A percentile compares a stretch with the other conserved stretches of the same genome.
phyloP scores from a whole-genome alignment of 129 eudicot genomes.

The Pittosporum tobira region DNA sequence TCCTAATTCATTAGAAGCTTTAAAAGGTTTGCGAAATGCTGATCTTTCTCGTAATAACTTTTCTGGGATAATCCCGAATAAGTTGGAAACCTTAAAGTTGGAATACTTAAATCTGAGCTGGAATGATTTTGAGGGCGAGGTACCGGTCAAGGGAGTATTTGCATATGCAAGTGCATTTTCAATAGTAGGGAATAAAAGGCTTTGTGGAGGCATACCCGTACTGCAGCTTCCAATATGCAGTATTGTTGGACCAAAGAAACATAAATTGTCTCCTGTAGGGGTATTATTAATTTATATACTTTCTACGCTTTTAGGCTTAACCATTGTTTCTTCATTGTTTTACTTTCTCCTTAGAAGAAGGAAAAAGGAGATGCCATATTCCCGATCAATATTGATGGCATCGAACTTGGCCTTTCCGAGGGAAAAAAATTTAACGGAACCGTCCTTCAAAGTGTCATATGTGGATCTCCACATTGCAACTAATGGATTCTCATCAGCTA shows the following conservation, averaged over 20 bases:
- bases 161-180: conserved; percentile 4
- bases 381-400: background rate
- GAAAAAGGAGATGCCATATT: background rate
- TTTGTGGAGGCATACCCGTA: conserved; percentile 4
- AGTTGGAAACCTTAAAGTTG: background rate
- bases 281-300: background rate
- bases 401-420: conserved; percentile 14
- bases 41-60: conserved; percentile 7
- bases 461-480: conserved; percentile 37
- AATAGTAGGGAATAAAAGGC: conserved; percentile 1
- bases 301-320: background rate
- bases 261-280: background rate
- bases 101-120: background rate
- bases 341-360: background rate
- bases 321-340: background rate
- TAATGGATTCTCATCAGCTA: conserved; percentile 24
- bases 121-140: conserved; percentile 4
- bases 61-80: background rate
- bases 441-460: conserved; percentile 24
- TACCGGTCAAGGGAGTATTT: background rate
- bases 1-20: background rate
- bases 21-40: background rate
- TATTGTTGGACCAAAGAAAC: background rate
- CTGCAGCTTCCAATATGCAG: background rate
- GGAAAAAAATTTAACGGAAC: conserved; percentile 7